Evolutionary conservation across 2,329 filamentous ascomycete species (phyloP).

Genomic region (Endoconidiophora polonica): DNA sequence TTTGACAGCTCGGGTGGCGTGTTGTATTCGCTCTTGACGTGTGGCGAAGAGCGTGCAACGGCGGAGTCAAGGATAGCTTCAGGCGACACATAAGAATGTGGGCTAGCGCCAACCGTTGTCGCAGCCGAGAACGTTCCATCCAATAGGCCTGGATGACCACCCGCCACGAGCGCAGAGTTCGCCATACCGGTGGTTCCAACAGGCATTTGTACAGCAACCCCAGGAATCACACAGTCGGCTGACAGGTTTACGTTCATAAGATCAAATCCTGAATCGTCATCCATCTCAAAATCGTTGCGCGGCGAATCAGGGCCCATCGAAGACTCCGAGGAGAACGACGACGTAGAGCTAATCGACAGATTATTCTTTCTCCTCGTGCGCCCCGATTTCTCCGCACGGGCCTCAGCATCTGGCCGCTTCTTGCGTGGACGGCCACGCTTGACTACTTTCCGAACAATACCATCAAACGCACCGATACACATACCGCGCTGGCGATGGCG

Average conservation of each 20-base stretch:
- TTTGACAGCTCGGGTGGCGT: conserved; percentile 45
- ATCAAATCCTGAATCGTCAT: conserved; percentile 26
- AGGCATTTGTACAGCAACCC: conserved; percentile 9
- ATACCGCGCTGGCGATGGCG: conserved; percentile 88
- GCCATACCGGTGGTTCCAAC: conserved; percentile 1
- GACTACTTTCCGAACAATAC: conserved; percentile 42
- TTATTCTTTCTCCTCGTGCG: conserved; percentile 34
- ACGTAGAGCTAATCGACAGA: conserved; percentile 30
- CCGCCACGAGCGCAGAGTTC: conserved; percentile 17
- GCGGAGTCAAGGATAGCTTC: conserved; percentile 25
- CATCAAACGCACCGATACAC: conserved; percentile 90
- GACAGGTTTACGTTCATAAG: conserved; percentile 28
- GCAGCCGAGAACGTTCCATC: conserved; percentile 1
- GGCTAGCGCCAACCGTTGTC: conserved; percentile 17
- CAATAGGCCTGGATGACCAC: conserved; percentile 15
- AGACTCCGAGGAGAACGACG: conserved; percentile 33
- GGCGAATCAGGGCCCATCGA: conserved; percentile 36
- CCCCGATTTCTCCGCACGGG: conserved; percentile 39
- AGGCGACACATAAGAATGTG: conserved; percentile 31
- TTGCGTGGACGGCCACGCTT: conserved; percentile 50
- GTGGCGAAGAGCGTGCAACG: conserved; percentile 17
- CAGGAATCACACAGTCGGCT: conserved; percentile 12
- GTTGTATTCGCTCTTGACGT: conserved; percentile 33
- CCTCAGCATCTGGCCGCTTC: conserved; percentile 38
- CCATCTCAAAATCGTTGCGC: conserved; percentile 28